phyloP scores from a whole-genome alignment of 148 eudicot genomes.

The Hydrangea macrophylla region DNA sequence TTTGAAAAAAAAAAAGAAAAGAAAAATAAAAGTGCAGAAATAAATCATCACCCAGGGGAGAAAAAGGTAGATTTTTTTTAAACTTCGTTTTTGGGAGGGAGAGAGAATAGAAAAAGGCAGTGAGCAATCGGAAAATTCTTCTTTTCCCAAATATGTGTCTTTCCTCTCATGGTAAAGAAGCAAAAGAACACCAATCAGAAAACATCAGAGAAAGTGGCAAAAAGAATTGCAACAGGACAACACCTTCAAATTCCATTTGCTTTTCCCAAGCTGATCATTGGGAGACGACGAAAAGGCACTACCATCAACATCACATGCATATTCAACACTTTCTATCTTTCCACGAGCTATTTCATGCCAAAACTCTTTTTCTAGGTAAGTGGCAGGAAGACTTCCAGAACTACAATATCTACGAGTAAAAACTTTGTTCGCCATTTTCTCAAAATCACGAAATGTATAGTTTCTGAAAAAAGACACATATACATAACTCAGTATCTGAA shows the following conservation, averaged over 20 bases:
- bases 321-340: conserved; percentile 91
- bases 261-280: conserved; percentile 80
- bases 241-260: conserved; percentile 98
- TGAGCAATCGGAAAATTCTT: neutral
- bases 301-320: conserved; percentile 99
- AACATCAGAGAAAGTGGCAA: neutral
- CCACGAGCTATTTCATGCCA: conserved; percentile 97
- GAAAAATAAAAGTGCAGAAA: neutral
- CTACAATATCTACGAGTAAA: conserved; percentile 86
- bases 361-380: conserved; percentile 91
- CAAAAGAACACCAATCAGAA: neutral
- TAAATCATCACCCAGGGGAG: no score
- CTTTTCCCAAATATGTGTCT: neutral
- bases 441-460: conserved; percentile 88
- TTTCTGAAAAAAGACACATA: no score
- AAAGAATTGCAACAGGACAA: conserved; percentile 17
- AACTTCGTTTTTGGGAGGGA: neutral
- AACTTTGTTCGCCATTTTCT: conserved; percentile 98
- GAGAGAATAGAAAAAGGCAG: neutral
- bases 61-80: neutral
- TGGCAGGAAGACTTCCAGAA: conserved; percentile 79
- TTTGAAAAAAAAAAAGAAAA: no score
- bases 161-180: neutral
- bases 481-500: no score
- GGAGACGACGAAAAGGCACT: conserved; percentile 97